These are phyloP conservation scores for Urochloa ruziziensis DNA, from an alignment of 176 grass and related monocot genomes.

Conservation along the genomic window DNA sequence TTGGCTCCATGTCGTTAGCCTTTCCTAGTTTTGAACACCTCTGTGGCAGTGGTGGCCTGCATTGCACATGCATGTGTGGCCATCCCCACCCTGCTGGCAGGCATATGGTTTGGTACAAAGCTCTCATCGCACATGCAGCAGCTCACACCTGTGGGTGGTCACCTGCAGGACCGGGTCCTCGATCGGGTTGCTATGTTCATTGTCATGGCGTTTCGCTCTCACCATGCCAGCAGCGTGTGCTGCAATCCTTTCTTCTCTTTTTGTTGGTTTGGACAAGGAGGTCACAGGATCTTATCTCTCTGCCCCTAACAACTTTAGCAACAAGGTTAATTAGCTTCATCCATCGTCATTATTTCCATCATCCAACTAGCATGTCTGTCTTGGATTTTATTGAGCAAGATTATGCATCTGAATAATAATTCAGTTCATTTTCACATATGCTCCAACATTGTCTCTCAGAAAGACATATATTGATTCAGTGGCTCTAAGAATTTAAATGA, in stretches of 20 bases:
- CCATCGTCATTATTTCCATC: background rate
- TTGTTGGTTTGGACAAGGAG: background rate
- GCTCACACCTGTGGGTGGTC: constrained; percentile 25
- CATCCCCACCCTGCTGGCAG: constrained; percentile 11
- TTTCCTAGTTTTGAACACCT: constrained; percentile 7
- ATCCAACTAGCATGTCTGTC: background rate
- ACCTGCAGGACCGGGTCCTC: background rate
- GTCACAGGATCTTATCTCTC: background rate
- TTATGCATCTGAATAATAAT: background rate
- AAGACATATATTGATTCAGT: background rate
- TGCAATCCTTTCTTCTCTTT: constrained; percentile 26
- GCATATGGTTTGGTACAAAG: constrained; percentile 29
- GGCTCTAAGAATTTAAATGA: background rate
- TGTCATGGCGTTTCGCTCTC: constrained; percentile 34
- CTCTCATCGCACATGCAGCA: constrained; percentile 34
- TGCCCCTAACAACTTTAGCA: background rate
- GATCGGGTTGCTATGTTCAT: background rate
- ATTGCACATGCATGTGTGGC: constrained; percentile 33
- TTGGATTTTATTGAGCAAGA: background rate
- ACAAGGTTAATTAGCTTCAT: background rate
- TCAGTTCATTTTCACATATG: background rate
- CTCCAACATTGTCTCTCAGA: background rate
- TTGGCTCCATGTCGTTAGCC: constrained; percentile 24
- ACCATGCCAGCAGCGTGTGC: background rate
- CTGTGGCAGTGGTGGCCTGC: background rate